phyloP scores from a whole-genome alignment of 176 grass and related monocot species.

The Olyra latifolia region DNA sequence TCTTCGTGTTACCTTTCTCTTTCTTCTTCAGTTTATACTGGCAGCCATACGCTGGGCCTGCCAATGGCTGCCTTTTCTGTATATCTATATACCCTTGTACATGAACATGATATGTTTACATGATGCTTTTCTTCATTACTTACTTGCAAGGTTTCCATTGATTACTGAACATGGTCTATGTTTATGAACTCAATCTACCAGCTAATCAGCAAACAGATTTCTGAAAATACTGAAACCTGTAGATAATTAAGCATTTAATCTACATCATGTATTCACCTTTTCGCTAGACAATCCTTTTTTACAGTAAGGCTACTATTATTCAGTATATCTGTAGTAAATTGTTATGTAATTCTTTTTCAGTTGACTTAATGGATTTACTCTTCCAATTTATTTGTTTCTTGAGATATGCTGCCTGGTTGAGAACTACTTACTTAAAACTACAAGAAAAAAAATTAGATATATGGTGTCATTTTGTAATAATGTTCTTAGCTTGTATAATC shows the following conservation, averaged over 20 bases:
- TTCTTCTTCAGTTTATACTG: background rate
- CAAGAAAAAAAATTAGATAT: background rate
- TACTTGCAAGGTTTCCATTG: background rate
- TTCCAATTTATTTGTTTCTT: background rate
- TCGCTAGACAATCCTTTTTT: background rate
- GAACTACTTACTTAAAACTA: background rate
- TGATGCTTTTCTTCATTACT: background rate
- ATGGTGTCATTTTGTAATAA: background rate
- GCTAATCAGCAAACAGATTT: background rate
- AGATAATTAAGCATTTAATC: background rate
- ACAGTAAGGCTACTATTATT: background rate
- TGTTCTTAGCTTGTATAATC: background rate
- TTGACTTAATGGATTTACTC: background rate
- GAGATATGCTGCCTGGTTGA: background rate
- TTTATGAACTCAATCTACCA: background rate
- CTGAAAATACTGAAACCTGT: background rate
- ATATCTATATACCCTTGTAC: background rate
- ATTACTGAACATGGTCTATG: background rate
- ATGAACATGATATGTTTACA: slow-evolving; percentile 3
- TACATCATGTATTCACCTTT: background rate
- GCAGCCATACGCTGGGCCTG: background rate
- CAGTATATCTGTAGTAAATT: background rate
- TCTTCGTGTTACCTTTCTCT: background rate
- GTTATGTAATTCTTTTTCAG: background rate
- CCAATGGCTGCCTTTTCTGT: background rate